Evolutionary conservation across 1,284 basidiomycete species (phyloP).

Genomic region (Boletus holoroseus): DNA sequence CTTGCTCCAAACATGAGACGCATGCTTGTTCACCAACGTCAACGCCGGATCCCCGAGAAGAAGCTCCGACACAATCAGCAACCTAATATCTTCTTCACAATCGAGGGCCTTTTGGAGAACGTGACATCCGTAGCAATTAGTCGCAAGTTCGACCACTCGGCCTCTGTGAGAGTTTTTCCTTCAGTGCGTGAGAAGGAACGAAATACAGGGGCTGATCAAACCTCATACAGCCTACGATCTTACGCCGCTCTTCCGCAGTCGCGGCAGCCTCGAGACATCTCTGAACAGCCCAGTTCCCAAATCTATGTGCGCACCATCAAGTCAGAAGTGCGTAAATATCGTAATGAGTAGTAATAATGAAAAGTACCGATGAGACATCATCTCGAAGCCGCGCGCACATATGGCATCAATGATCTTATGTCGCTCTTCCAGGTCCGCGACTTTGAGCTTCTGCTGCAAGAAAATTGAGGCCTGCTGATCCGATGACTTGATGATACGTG

Average conservation of each 20-base stretch:
- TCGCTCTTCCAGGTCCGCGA: slow-evolving; percentile 70
- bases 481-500: slow-evolving; percentile 77
- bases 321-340: slow-evolving; percentile 10
- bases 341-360: not conserved
- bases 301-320: slow-evolving; percentile 39
- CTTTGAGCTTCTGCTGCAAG: slow-evolving; percentile 79
- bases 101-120: slow-evolving; percentile 84
- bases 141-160: slow-evolving; percentile 75
- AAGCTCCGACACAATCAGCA: slow-evolving; percentile 75
- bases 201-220: slow-evolving; percentile 30
- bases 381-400: slow-evolving; percentile 72
- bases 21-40: slow-evolving; percentile 80
- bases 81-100: slow-evolving; percentile 75
- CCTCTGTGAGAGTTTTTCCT: slow-evolving; percentile 42
- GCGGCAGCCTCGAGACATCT: slow-evolving; percentile 73
- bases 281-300: slow-evolving; percentile 84
- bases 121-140: slow-evolving; percentile 81
- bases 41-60: slow-evolving; percentile 73
- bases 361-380: slow-evolving; percentile 77
- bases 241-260: slow-evolving; percentile 62
- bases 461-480: slow-evolving; percentile 87
- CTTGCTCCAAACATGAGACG: slow-evolving; percentile 84
- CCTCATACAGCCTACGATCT: slow-evolving; percentile 79
- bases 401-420: slow-evolving; percentile 79
- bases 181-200: slow-evolving; percentile 9